A percentile compares a stretch with the other conserved stretches of the same genome.
Evolutionary conservation across 1,139 yeast species (phyloP).

Genomic region (Scheffersomyces cryptocercus): DNA sequence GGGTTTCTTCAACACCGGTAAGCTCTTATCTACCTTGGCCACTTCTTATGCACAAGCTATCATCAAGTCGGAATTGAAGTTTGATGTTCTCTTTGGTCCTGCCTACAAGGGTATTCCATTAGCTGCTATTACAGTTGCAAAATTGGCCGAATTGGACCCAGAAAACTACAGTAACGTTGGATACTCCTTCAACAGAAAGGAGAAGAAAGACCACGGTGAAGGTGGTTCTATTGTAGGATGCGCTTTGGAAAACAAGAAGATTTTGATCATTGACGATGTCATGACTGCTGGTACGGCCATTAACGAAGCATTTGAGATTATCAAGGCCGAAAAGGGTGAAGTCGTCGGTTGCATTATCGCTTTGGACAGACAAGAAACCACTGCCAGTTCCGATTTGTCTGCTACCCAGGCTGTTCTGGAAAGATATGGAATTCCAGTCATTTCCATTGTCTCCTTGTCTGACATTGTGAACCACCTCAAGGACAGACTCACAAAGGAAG

Average conservation of each 20-base stretch:
- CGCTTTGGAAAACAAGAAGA: constrained; percentile 64
- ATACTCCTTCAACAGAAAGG: constrained; percentile 83
- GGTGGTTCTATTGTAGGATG: constrained; percentile 96
- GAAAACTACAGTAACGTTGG: constrained; percentile 63
- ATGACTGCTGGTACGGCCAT: constrained; percentile 99
- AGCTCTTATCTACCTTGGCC: constrained; percentile 74
- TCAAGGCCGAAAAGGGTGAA: constrained; percentile 65
- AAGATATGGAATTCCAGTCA: constrained; percentile 76
- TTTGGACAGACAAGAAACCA: constrained; percentile 90
- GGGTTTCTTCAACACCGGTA: constrained; percentile 85
- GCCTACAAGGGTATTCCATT: constrained; percentile 97
- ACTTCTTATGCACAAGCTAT: constrained; percentile 88
- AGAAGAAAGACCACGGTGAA: constrained; percentile 97
- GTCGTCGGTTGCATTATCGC: constrained; percentile 89
- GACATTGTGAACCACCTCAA: constrained; percentile 70
- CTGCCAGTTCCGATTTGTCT: constrained; percentile 63
- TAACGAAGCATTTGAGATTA: constrained; percentile 86
- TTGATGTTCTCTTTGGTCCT: constrained; percentile 93
- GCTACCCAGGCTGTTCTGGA: constrained; percentile 82
- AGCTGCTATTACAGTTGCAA: constrained; percentile 90
- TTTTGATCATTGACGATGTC: constrained; percentile 91
- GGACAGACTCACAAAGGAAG: constrained; percentile 54
- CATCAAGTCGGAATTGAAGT: constrained; percentile 74
- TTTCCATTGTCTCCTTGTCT: constrained; percentile 73
- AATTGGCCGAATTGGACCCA: constrained; percentile 88